phyloP scores from a whole-genome alignment of 176 grass and related monocot species.

The Lolium rigidum region DNA sequence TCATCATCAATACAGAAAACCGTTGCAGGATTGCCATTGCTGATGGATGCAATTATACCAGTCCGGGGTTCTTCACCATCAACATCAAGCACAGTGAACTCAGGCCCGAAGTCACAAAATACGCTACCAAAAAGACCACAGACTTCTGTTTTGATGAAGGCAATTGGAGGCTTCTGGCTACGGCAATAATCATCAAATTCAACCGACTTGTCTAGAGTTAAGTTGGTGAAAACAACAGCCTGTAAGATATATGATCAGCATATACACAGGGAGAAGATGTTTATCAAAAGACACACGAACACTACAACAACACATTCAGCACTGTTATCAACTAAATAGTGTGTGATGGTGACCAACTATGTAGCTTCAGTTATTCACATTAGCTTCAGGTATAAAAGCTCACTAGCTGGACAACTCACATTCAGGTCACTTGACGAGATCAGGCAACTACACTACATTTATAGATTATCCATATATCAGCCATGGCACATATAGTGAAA shows the following conservation, averaged over 20 bases:
- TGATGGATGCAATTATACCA: constrained; percentile 76
- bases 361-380: constrained; percentile 29
- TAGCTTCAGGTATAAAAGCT: constrained; percentile 14
- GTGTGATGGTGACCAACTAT: not conserved
- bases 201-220: constrained; percentile 62
- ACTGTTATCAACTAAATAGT: constrained; percentile 19
- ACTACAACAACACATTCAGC: constrained; percentile 7
- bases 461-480: constrained; percentile 24
- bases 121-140: constrained; percentile 73
- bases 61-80: constrained; percentile 67
- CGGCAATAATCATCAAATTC: constrained; percentile 74
- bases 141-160: constrained; percentile 80
- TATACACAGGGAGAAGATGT: not conserved
- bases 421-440: constrained; percentile 25
- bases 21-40: constrained; percentile 61
- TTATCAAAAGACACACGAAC: not conserved
- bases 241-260: constrained; percentile 46
- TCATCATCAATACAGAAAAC: constrained; percentile 71
- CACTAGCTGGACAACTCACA: constrained; percentile 1
- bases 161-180: constrained; percentile 65
- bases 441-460: not conserved
- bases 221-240: constrained; percentile 76
- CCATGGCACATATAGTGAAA: constrained; percentile 20
- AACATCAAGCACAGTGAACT: constrained; percentile 68
- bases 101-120: constrained; percentile 81